Base-by-base conservation (phyloP, 148 eudicot genomes). In the Vaccinium vitisidaea region DNA sequence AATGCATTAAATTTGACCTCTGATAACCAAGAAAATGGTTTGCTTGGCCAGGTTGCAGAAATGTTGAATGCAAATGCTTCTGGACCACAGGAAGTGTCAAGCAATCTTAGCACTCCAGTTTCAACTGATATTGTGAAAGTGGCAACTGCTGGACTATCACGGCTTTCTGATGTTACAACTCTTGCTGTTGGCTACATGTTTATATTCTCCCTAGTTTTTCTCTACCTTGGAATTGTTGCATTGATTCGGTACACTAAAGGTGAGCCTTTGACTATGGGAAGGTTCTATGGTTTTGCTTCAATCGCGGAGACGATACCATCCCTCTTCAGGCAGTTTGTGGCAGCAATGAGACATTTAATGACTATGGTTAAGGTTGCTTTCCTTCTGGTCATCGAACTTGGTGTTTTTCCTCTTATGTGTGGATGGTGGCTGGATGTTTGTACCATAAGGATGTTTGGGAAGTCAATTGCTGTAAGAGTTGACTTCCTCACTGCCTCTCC, bases 341-440 rank as follows among this genome's bases (percentile, higher is more conserved):
- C 94, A 36, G 95, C 97, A 83, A 94, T 96, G 95, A 94, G 93
- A 84, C 99, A 94, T 87, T 87, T 94, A 84, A 87, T 94, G 95
- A 94, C 97, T 61, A 96, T 96, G 99, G 88, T 96, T 77, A 96
- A 96, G 88, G 98, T 96, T 87, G 99, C 99, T 36, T 96, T 96
- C 84, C 99, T 96, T 82, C 76, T 96, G 85, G 99, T 96, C 18
- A 91, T 96, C 86, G 99, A 96, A 90, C 98, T 94, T 58, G 99
- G 99, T 36, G 98, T 96, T 79, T 96, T 96, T 73, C 99, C 99
- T 19, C 82, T 96, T 88, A 93, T 96, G 99, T 94, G 98, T 77
- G 99, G 99, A 65, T 96, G 99, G 99, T 96, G 99, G 99, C 88
- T 96, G 81, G 99, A 96, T 90, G 88, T 96, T 80, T 96, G 99